phyloP scores from a whole-genome alignment of 768 basidiomycete genomes.

The Mycena sanguinolenta region DNA sequence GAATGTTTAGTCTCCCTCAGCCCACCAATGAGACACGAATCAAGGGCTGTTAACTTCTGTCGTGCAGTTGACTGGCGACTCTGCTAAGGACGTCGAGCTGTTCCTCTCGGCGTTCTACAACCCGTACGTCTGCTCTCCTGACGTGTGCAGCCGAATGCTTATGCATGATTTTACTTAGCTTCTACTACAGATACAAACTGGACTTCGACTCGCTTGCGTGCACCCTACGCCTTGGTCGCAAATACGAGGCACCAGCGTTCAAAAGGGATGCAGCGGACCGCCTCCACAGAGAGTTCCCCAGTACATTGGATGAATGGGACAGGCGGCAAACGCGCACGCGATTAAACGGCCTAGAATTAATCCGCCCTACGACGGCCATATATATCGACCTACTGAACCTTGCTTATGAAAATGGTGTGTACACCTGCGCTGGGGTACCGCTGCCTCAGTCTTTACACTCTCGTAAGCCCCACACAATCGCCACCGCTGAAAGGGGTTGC shows the following conservation, averaged over 20 bases:
- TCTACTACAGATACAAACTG: neutral
- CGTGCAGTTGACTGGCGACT: neutral
- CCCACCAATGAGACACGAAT: neutral
- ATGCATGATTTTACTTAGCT: neutral
- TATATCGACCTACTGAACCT: slow-evolving; percentile 14
- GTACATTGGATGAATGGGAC: neutral
- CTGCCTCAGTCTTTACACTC: slow-evolving; percentile 13
- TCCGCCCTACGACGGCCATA: neutral
- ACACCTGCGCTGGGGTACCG: slow-evolving; percentile 4
- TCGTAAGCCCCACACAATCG: neutral
- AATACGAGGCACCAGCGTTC: slow-evolving; percentile 9
- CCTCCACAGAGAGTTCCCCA: neutral
- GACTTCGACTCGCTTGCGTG: neutral
- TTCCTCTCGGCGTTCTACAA: slow-evolving; percentile 3
- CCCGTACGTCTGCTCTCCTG: neutral
- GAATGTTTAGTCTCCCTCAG: slow-evolving; percentile 5
- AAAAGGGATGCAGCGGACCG: neutral
- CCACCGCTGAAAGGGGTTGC: neutral
- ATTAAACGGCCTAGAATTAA: neutral
- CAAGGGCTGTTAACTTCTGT: slow-evolving; percentile 9
- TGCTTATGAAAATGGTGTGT: slow-evolving; percentile 16
- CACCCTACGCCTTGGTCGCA: slow-evolving; percentile 13
- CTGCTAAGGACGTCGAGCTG: neutral
- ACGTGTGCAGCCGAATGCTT: neutral
- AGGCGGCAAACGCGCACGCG: neutral